Percentiles rank a stretch among this genome's conserved stretches.
Conservation (phyloP, 2,329 filamentous ascomycete species). For the Grosmannia penicillata region DNA sequence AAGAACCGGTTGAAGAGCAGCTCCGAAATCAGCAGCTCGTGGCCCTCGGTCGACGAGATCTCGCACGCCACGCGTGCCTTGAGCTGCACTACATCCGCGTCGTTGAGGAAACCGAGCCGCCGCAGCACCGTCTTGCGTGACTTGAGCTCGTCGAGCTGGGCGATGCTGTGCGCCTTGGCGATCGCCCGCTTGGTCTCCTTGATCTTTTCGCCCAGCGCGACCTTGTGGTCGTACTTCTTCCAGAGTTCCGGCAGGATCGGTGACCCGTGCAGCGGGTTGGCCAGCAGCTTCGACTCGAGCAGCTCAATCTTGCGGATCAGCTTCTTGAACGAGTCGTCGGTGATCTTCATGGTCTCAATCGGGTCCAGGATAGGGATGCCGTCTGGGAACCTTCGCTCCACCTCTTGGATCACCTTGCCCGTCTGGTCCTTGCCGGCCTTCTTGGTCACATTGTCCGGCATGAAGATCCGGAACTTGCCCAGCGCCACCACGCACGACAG, state of each 20-base stretch:
- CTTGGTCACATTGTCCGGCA: conserved; percentile 61
- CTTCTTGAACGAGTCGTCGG: conserved; percentile 84
- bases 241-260: conserved; percentile 73
- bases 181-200: conserved; percentile 84
- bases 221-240: conserved; percentile 73
- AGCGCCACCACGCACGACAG: conserved; percentile 76
- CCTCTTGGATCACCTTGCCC: conserved; percentile 59
- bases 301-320: conserved; percentile 93
- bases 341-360: conserved; percentile 91
- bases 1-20: conserved; percentile 96
- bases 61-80: conserved; percentile 97
- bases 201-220: conserved; percentile 61
- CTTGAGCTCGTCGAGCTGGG: conserved; percentile 92
- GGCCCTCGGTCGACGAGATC: conserved; percentile 80
- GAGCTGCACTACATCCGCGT: conserved; percentile 85
- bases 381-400: conserved; percentile 79
- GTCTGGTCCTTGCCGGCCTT: conserved; percentile 51
- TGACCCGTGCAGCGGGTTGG: conserved; percentile 85
- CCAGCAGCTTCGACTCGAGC: conserved; percentile 74
- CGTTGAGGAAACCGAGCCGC: conserved; percentile 89
- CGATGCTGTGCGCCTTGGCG: conserved; percentile 66
- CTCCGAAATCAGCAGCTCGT: conserved; percentile 86
- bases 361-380: conserved; percentile 81
- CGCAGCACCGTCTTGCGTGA: conserved; percentile 89
- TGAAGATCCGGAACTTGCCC: conserved; percentile 67